phyloP scores from a whole-genome alignment of 2,329 filamentous ascomycete species.

The Lasiodiplodia sp. region DNA sequence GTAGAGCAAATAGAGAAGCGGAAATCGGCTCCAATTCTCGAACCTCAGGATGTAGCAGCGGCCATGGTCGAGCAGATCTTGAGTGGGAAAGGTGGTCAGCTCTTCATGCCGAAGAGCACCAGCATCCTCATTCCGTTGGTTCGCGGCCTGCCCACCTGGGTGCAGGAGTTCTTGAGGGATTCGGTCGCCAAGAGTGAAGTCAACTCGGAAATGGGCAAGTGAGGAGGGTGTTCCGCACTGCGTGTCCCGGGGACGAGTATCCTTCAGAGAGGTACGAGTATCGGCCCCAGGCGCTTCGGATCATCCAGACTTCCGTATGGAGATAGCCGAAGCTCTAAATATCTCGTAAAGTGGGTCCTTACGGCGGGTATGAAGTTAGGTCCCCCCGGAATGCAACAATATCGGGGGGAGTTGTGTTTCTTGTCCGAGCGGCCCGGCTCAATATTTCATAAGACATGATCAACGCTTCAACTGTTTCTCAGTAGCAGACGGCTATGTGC shows the following conservation, averaged over 20 bases:
- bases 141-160: conserved; percentile 37
- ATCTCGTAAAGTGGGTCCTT: not conserved
- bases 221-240: not conserved
- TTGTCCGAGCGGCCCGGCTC: not conserved
- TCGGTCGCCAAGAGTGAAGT: not conserved
- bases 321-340: conserved; percentile 14
- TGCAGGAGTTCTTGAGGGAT: conserved; percentile 38
- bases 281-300: conserved; percentile 3
- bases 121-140: conserved; percentile 42
- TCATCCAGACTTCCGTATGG: not conserved
- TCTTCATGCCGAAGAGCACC: conserved; percentile 36
- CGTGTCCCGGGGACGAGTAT: not conserved
- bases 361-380: not conserved
- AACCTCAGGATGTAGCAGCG: conserved; percentile 38
- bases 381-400: not conserved
- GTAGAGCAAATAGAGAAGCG: conserved; percentile 22
- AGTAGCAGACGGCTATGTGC: not conserved
- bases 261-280: conserved; percentile 7
- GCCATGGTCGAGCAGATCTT: conserved; percentile 39
- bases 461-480: not conserved
- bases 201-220: not conserved
- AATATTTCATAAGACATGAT: not conserved
- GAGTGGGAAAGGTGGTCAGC: conserved; percentile 36
- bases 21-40: conserved; percentile 32
- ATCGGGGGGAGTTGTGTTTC: not conserved